Evolutionary conservation across 2,329 filamentous ascomycete genomes (phyloP).

Genomic region (Phaeosphaeria sp.): DNA sequence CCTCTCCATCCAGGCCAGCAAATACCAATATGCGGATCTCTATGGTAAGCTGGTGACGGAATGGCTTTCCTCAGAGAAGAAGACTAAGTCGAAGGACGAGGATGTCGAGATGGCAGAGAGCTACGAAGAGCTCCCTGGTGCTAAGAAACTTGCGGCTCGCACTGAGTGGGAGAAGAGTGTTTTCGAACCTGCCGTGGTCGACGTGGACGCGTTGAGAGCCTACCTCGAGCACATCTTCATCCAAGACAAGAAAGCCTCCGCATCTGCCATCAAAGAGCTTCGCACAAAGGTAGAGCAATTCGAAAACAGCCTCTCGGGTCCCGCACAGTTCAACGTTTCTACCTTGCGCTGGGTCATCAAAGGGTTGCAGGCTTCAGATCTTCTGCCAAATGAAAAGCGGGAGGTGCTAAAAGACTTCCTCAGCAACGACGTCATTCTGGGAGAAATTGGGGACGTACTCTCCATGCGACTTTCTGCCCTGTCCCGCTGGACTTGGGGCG

Average conservation of each 20-base stretch:
- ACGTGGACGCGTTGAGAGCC: slow-evolving; percentile 23
- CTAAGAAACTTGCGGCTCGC: slow-evolving; percentile 37
- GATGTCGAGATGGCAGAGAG: slow-evolving; percentile 35
- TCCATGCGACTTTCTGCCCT: slow-evolving; percentile 39
- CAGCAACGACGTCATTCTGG: slow-evolving; percentile 38
- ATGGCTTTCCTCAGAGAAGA: slow-evolving; percentile 42
- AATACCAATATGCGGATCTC: slow-evolving; percentile 43
- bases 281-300: slow-evolving; percentile 27
- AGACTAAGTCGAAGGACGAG: slow-evolving; percentile 11
- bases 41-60: slow-evolving; percentile 46
- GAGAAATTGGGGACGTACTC: slow-evolving; percentile 40
- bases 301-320: slow-evolving; percentile 22
- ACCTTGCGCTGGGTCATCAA: slow-evolving; percentile 51
- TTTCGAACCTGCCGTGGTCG: slow-evolving; percentile 35
- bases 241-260: slow-evolving; percentile 21
- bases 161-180: slow-evolving; percentile 40
- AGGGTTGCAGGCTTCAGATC: slow-evolving; percentile 53
- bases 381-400: slow-evolving; percentile 51
- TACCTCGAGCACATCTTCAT: slow-evolving; percentile 36
- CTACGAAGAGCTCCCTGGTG: slow-evolving; percentile 40
- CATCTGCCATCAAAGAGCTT: slow-evolving; percentile 23
- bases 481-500: slow-evolving; percentile 38
- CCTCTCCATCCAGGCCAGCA: slow-evolving; percentile 44
- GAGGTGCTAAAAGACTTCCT: slow-evolving; percentile 42
- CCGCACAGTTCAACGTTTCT: slow-evolving; percentile 38